Evolutionary conservation across 2,329 filamentous ascomycete species (phyloP), one percentile per base, ranked within the genome.

Genomic region (Graphilbum ipis-grandicollis): DNA sequence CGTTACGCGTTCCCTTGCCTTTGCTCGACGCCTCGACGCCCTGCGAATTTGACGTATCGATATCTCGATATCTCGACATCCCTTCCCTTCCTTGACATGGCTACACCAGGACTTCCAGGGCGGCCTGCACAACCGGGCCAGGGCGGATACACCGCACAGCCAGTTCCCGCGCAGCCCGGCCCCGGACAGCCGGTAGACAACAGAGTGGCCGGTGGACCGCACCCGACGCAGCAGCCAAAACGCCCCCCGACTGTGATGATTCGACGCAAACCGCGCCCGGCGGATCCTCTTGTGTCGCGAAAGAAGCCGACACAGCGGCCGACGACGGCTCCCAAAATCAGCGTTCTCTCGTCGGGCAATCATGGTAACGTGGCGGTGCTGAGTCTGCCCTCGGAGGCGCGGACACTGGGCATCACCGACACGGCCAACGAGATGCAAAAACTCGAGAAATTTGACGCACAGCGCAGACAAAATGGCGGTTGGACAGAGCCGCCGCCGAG

Each of bases 271-370:
- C 61, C 61, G 10, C 65, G 63, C 40, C 58, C 56, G 33, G 60
- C 62, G 39, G 74, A 82, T 47, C 78, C 79, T 22, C 58, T 82
- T 17, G 71, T 78, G 36, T 63, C 74, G 36, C 66, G 71, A 32
- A 73, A 76, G 49, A 70, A 64, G 44, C 57, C 60, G 3, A 41
- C 51, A 18, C 51, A 50, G 41, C 52, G 56, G 35, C 58, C 59
- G 1, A 52, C 53, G 44, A 23, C 50, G 50, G 36, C 35, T 0
- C 42, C 39, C 1, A 21, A 9, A 15, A 34, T 29, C 14, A 41
- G 36, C 18, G 31, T 44, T 1, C 28, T 46, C 10, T 46, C 44
- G 21, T 35, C 39, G 26, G 31, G 31, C 5, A 44, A 41, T 29
- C 32, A 33, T 10, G 31, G 21, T 10, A 41, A 39, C 19, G 30